Conservation (phyloP, 148 eudicot species). For the Cornus kousa region DNA sequence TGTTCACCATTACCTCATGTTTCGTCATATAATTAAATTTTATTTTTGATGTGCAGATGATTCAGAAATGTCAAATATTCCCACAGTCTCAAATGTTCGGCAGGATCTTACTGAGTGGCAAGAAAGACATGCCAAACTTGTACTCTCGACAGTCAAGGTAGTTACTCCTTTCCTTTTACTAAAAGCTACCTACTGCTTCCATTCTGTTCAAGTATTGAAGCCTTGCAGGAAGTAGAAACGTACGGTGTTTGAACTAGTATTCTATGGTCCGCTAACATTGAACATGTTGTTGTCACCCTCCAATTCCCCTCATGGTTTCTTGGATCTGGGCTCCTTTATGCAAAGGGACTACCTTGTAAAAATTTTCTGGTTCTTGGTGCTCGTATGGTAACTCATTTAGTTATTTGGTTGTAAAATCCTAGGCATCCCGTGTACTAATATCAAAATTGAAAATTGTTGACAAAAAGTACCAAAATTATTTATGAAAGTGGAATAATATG, state of each 20-base stretch:
- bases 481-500: not conserved
- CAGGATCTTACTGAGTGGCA: conserved; percentile 97
- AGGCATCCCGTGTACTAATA: not conserved
- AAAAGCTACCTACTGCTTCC: not conserved
- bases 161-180: conserved; percentile 8
- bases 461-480: not conserved
- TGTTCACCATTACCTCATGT: not conserved
- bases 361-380: not conserved
- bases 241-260: not conserved
- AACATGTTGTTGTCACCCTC: not conserved
- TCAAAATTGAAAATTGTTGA: not conserved
- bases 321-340: not conserved
- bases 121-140: conserved; percentile 88
- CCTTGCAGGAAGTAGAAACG: not conserved
- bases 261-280: not conserved
- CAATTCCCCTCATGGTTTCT: not conserved
- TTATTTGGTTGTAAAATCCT: not conserved
- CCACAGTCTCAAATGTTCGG: conserved; percentile 87
- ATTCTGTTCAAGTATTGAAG: not conserved
- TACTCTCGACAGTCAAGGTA: conserved; percentile 54
- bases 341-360: not conserved
- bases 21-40: not conserved
- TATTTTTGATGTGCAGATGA: conserved; percentile 46
- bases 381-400: not conserved
- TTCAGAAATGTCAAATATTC: conserved; percentile 74